phyloP scores from a whole-genome alignment of 768 basidiomycete species.

The Coprinopsis sp. region DNA sequence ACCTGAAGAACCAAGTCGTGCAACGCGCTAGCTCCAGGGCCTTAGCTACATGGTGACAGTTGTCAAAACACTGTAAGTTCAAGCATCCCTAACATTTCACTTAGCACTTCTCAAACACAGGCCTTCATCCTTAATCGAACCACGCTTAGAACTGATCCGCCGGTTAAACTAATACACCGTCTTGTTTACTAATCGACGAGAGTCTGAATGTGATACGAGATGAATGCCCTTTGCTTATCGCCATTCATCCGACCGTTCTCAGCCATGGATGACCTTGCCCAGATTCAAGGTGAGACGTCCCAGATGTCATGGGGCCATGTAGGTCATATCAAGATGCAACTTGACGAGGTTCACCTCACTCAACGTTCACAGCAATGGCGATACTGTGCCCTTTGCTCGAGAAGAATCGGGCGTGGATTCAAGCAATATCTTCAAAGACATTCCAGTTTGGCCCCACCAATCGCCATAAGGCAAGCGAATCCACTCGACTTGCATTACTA shows the following conservation, averaged over 20 bases:
- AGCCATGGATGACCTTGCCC: constrained; percentile 7
- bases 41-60: too few relatives aligned
- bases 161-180: background rate
- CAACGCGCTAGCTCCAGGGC: background rate
- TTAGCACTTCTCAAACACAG: too few relatives aligned
- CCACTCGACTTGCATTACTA: background rate
- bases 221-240: background rate
- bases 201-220: background rate
- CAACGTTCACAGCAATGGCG: constrained; percentile 33
- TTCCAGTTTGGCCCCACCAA: constrained; percentile 53
- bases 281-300: constrained; percentile 7
- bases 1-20: background rate
- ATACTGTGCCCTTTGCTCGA: constrained; percentile 50
- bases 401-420: constrained; percentile 41
- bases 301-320: constrained; percentile 8
- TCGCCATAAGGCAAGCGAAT: constrained; percentile 42
- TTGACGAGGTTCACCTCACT: background rate
- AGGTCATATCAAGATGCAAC: constrained; percentile 1
- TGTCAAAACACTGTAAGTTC: too few relatives aligned
- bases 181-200: constrained; percentile 1
- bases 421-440: constrained; percentile 43
- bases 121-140: too few relatives aligned
- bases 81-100: too few relatives aligned
- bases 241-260: background rate
- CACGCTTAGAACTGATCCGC: too few relatives aligned